Evolutionary conservation across 1,139 yeast species (phyloP), one percentile per base, ranked within the genome.

Genomic region (Suhomyces yuchorum): DNA sequence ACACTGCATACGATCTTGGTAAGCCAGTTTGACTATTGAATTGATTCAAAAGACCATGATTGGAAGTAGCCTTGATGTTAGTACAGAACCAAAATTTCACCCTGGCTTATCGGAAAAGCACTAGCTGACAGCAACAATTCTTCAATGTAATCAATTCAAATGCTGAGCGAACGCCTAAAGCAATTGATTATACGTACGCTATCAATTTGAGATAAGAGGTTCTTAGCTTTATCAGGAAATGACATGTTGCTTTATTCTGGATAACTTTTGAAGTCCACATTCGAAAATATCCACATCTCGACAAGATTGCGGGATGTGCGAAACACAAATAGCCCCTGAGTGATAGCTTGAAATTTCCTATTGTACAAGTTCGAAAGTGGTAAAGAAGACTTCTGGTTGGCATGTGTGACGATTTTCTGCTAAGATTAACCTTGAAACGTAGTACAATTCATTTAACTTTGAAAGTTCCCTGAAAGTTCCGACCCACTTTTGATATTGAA

Each of bases 1-100:
- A 68, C 32, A 86, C 87, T 34, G 90, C 87, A 63, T 92, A 92
- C 2, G 96, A 86, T 77, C 93, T 87, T 66, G 98, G 97, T 54
- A 92, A 73, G 19, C 91, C 87, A 43, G 92, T 81, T 54, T 77
- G 80, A 15, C 65, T 56, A 68, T 86, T 92, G 61, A 86, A 82
- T 48, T 78, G 79, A 55, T 72, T 72, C 57, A 85, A 75, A 36
- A 75, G 50, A 48, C 63, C 46, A 55, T 72, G 70, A 40, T 68
- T 65, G 19, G 76, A 65, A 49, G 78, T 73, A 53, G 67, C 67
- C 81, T 47, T 8, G 15, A n/a, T 8, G 47, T 47, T 47, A 47
- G 50, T 43, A 47, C n/a, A 9, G 4, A 15, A 18, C 7, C 12
- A 34, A 20, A 20, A 20, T 20, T 20, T 20, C 23, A 20, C 23